Base-by-base conservation (phyloP, 176 grass and related monocot genomes). In the Carex littledalei region DNA sequence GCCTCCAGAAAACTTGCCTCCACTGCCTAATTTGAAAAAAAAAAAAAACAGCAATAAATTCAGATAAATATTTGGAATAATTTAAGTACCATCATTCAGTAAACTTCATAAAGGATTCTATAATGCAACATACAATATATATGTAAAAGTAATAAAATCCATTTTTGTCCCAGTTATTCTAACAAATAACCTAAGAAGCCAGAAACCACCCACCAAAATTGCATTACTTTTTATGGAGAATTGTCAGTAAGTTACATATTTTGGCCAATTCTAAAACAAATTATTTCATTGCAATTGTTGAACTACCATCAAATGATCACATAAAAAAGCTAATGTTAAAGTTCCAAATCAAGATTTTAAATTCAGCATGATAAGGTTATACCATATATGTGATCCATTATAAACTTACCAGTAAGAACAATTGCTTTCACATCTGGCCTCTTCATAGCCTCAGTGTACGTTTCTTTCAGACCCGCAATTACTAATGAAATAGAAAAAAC, bases 391-490 rank as follows among this genome's bases (percentile, higher is more conserved):
- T 41, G 52, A 31, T 8, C 8, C 3, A 6, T 10, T 26, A 29
- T 32, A 69, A 61, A 61, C 90, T 88, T 55, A 99, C 91, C 96
- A 1, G 90, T 99, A 78, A 99, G 91, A 58, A 95, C 96, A 78
- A 99, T 86, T 53, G 96, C 96, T 88, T 95, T 95, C 68, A 99
- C 90, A 77, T 99, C 93, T 80, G 85, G 81, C 26, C 90, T 88
- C 21, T 54, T 73, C 62, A 91, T 83, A 31, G 91, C 96, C 81
- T 95, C 93, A 1, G 81, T 26, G 71, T 99, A 95, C 76, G 90
- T 95, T 31, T 99, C 91, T 88, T 99, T 95, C 64, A 99, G 80
- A 55, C 96, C 90, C 9, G 53, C 55, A 85, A 99, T 91, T 76
- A 99, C 96, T 95, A 71, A 78, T n/a, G n/a, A n/a, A n/a, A n/a